These are phyloP conservation scores for Fraxinus latifolia DNA, from an alignment of 305 asterid species.

Conservation along the genomic window DNA sequence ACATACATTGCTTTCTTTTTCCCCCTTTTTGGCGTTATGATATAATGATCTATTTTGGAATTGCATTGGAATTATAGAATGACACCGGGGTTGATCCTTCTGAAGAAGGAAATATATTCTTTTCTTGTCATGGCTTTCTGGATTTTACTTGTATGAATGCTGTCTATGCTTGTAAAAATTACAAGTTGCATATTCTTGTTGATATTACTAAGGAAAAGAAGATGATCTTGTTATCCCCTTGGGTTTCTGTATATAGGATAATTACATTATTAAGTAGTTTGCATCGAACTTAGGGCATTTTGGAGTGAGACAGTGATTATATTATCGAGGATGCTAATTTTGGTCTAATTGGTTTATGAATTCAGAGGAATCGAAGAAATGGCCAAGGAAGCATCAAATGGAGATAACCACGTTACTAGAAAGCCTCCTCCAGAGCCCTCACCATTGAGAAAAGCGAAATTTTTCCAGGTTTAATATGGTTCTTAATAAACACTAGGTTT, in stretches of 20 bases:
- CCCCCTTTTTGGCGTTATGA: not conserved
- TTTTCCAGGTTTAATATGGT: conserved; percentile 35
- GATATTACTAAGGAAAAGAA: not conserved
- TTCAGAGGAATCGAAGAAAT: conserved; percentile 22
- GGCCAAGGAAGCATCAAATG: conserved; percentile 39
- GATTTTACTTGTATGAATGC: not conserved
- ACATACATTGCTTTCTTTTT: not conserved
- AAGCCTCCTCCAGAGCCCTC: conserved; percentile 59
- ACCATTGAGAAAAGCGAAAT: conserved; percentile 47
- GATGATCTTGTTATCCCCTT: not conserved
- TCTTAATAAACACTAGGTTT: not conserved
- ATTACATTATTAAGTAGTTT: not conserved
- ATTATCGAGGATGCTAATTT: not conserved
- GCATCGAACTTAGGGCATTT: not conserved
- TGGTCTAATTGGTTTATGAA: not conserved
- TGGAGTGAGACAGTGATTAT: not conserved
- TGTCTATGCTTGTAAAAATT: not conserved
- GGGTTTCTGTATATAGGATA: not conserved
- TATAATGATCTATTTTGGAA: not conserved
- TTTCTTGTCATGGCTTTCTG: not conserved
- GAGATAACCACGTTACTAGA: conserved; percentile 30
- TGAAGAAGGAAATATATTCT: not conserved
- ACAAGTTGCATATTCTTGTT: not conserved
- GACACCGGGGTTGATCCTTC: not conserved
- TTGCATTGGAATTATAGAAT: not conserved